These are phyloP conservation scores for Mortierella sp. DNA, from an alignment of 371 early-diverging fungal genomes.

Conservation along the genomic window DNA sequence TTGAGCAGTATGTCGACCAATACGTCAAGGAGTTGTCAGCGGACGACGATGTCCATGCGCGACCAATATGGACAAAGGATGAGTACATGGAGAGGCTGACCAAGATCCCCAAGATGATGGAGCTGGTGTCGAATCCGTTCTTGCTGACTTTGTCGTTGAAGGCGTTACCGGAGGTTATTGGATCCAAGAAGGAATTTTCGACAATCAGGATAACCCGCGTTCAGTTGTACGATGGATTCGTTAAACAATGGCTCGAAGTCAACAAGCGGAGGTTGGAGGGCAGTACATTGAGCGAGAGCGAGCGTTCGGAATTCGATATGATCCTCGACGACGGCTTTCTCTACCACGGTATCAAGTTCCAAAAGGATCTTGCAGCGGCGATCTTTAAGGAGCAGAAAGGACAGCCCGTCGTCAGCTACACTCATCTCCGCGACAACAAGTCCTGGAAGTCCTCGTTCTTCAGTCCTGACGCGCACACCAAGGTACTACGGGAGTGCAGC, in stretches of 20 bases:
- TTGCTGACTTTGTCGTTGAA: not conserved
- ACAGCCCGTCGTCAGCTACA: not conserved
- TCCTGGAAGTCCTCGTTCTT: conserved; percentile 12
- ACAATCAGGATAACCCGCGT: too few relatives aligned
- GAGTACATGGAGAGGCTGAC: conserved; percentile 6
- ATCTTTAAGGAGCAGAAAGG: conserved; percentile 8
- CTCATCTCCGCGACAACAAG: not conserved
- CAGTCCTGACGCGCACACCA: not conserved
- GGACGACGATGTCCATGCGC: too few relatives aligned
- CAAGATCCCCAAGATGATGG: conserved; percentile 2
- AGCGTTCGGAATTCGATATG: not conserved
- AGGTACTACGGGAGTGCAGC: not conserved
- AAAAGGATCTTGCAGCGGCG: not conserved
- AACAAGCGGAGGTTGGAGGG: too few relatives aligned
- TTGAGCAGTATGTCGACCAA: conserved; percentile 8
- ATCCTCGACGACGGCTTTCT: not conserved
- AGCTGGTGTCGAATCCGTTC: conserved; percentile 19
- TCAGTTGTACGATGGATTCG: too few relatives aligned
- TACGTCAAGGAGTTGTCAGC: not conserved
- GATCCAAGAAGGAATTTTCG: not conserved
- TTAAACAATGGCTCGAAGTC: too few relatives aligned
- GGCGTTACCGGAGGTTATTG: not conserved
- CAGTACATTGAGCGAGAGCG: not conserved
- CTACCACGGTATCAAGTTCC: not conserved
- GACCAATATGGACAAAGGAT: not conserved